phyloP scores from a whole-genome alignment of 164 flowering plant genomes.

The Pachysandra terminalis region DNA sequence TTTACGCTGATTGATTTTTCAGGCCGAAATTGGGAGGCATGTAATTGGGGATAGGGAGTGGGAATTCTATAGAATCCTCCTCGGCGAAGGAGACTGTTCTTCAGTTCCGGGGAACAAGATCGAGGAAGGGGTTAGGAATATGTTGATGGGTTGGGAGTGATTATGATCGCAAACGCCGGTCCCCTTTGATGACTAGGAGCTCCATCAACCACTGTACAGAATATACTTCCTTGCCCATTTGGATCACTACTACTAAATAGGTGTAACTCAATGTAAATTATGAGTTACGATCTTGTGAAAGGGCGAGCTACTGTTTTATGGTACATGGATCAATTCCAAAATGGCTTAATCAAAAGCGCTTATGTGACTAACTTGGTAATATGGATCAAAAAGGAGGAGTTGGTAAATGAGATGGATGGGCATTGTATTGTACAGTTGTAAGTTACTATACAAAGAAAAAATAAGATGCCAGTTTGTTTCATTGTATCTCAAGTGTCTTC shows the following conservation, averaged over 20 bases:
- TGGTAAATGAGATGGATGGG: background rate
- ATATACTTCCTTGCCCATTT: background rate
- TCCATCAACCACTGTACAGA: background rate
- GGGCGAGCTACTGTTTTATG: background rate
- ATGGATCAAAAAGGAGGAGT: background rate
- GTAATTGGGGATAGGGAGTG: constrained; percentile 56
- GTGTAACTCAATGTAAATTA: constrained; percentile 16
- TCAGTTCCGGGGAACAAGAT: constrained; percentile 40
- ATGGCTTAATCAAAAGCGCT: background rate
- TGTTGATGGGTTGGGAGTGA: constrained; percentile 70
- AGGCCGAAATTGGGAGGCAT: constrained; percentile 67
- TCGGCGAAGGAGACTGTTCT: constrained; percentile 50
- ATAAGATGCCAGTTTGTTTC: constrained; percentile 4
- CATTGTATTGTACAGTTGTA: background rate
- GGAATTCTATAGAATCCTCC: constrained; percentile 62
- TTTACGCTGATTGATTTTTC: constrained; percentile 11
- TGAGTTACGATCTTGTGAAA: background rate
- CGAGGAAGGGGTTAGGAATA: constrained; percentile 56
- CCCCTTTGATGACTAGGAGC: background rate
- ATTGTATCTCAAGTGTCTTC: no score
- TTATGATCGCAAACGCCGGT: background rate
- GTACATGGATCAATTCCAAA: no score
- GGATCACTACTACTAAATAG: background rate
- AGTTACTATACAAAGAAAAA: background rate
- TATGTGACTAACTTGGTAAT: constrained; percentile 5